Conservation (phyloP, 805 yeast genomes). For the Candida coleopterorum region DNA sequence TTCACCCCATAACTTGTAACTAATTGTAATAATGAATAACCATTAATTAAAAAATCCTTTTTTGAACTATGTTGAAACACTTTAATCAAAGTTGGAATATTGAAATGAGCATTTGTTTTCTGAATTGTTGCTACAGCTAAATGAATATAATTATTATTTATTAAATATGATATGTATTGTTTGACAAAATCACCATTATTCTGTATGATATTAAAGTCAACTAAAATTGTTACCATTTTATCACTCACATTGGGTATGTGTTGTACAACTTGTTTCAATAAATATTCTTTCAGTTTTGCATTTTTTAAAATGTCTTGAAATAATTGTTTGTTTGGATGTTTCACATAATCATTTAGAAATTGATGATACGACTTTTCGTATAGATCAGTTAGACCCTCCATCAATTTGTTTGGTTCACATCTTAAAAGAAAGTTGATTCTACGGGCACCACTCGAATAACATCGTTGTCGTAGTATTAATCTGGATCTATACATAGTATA, state of each 20-base stretch:
- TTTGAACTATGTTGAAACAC: neutral
- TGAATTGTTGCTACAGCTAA: conserved; percentile 1
- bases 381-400: no score
- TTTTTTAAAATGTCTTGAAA: neutral
- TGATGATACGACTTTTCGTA: no score
- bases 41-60: neutral
- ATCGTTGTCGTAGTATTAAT: conserved; percentile 5
- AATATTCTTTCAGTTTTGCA: neutral
- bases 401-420: no score
- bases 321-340: conserved; percentile 3
- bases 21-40: conserved; percentile 5
- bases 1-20: neutral
- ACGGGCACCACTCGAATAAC: no score
- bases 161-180: conserved; percentile 1
- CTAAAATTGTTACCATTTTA: neutral
- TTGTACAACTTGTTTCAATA: neutral
- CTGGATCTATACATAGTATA: no score
- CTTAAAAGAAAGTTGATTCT: no score
- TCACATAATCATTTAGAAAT: neutral
- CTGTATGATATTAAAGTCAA: neutral
- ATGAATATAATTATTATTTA: conserved; percentile 1
- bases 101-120: neutral
- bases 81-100: neutral
- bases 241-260: neutral
- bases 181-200: neutral